Evolutionary conservation across 768 basidiomycete genomes (phyloP).

Genomic region (Sistotremastrum suecicum): DNA sequence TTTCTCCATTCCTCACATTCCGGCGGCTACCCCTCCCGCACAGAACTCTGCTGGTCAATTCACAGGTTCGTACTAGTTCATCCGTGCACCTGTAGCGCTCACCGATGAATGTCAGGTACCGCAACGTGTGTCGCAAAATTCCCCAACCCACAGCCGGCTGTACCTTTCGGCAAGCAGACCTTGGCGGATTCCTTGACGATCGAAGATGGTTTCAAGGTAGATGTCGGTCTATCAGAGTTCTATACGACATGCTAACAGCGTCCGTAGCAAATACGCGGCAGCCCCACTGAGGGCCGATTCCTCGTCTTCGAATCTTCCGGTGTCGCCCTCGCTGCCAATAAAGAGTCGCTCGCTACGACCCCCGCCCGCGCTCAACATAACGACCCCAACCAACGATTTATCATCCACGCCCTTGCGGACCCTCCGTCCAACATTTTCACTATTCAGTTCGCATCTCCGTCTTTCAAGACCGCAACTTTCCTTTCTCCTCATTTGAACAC

Average conservation of each 20-base stretch:
- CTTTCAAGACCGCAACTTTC: not conserved
- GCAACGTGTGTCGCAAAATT: not conserved
- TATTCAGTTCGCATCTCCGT: constrained; percentile 2
- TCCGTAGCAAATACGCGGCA: constrained; percentile 6
- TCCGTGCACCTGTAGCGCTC: not conserved
- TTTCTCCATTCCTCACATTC: constrained; percentile 1
- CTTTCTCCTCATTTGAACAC: not conserved
- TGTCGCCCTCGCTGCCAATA: constrained; percentile 1
- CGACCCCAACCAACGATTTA: not conserved
- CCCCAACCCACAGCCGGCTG: constrained; percentile 2
- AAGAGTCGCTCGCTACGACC: not conserved
- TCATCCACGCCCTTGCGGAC: constrained; percentile 1
- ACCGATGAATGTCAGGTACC: not conserved
- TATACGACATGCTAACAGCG: no score
- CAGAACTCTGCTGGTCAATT: constrained; percentile 2
- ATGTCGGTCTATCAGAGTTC: not conserved
- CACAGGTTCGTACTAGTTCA: not conserved
- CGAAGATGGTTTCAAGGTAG: constrained; percentile 7
- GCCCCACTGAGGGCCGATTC: constrained; percentile 8
- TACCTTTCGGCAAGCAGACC: constrained; percentile 6
- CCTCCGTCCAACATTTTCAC: constrained; percentile 3
- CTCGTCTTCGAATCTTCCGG: constrained; percentile 6
- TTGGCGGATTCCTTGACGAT: constrained; percentile 1
- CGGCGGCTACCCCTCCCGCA: constrained; percentile 1
- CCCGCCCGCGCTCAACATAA: not conserved